Base-by-base conservation (phyloP, 768 basidiomycete species). In the Phlebiopsis gigantea region DNA sequence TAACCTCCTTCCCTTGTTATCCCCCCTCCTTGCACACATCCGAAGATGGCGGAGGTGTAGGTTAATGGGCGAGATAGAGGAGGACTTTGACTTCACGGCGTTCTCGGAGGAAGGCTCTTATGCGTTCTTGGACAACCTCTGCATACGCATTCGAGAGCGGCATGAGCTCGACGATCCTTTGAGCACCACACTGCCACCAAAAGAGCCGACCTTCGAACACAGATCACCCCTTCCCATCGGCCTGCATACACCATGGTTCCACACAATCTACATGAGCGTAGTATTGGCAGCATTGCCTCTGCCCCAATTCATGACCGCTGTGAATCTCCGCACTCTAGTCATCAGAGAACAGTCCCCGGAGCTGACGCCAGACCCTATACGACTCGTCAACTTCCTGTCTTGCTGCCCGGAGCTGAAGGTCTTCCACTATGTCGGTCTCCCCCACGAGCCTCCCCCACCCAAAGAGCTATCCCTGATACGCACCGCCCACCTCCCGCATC, bases 371-470 rank as follows among this genome's bases (percentile, higher is more conserved):
- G 74, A 74, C 29, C 77, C 84, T 9, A 69, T 71, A 42, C 74
- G 77, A 29, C 71, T 88, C 42, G 77, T 90, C 58, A 71, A 72
- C 44, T 85, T 90, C 65, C 78, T 91, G 30, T 68, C 73, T 5
- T 77, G 76, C 26, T 87, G 81, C 61, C 85, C 87, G 1, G 72
- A 75, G 53, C 76, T 90, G 45, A 79, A 87, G 65, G 72, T 73
- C 19, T 79, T 90, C 60, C 73, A 74, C 51, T 77, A 84, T 47
- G 75, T 72, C 30, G 86, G 87, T 8, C 78, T 76, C 67, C 75
- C 77, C 7, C 75, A 74, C 47, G 77, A 81, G 24, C 62, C 61
- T 74, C 76, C 58, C 65, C 73, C 53, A 53, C 71, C 42, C 29
- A 64, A 31, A 10, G 61, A 57, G 19, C 56, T 59, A 21, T 26